Base-by-base conservation (phyloP, 2,329 filamentous ascomycete genomes). In the Aspergillus brasiliensis region DNA sequence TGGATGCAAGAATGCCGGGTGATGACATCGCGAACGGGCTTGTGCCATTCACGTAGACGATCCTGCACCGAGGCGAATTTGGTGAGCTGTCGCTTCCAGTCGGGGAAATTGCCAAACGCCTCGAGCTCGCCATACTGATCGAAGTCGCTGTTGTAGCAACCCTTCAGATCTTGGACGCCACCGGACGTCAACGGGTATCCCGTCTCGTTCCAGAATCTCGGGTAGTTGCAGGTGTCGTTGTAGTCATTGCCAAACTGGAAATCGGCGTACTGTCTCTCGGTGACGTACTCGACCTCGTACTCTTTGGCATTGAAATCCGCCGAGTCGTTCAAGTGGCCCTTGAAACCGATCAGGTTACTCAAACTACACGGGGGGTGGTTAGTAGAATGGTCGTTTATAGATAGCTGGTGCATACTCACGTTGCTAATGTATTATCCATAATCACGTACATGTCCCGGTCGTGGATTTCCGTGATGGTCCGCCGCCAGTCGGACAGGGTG, bases 11-110 rank as follows among this genome's bases (percentile, higher is more conserved):
- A 86, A 66, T 87, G 86, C 48, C 82, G 82, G 63, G 83, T 81
- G 59, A 88, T 76, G 64, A 84, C 84, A 48, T 81, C 78, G 28
- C 81, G 75, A 0, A 88, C 85, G 8, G 81, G 80, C 2, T 84
- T 82, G n/a, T 80, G 69, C 86, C 86, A 89, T 64, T 88, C 86
- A 47, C 86, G 81, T 2, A 89, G 77, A 66, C 86, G 85, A 73
- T 89, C 86, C 72, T 89, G 86, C 0, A 88, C 86, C 42, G 83
- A 86, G 46, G 85, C 85, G 73, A 88, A 89, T 65, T 88, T 88
- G 19, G 84, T 81, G 37, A 88, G 78, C 69, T 88, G 84, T 67
- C 84, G 83, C 66, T 86, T 76, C 82, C 83, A 88, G 67, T 87
- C 84, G 0, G 84, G 82, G 60, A 83, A 87, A 11, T 85, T 81